These are phyloP conservation scores for Clathrus columnatus DNA, from an alignment of 768 basidiomycete species.

Conservation along the genomic window DNA sequence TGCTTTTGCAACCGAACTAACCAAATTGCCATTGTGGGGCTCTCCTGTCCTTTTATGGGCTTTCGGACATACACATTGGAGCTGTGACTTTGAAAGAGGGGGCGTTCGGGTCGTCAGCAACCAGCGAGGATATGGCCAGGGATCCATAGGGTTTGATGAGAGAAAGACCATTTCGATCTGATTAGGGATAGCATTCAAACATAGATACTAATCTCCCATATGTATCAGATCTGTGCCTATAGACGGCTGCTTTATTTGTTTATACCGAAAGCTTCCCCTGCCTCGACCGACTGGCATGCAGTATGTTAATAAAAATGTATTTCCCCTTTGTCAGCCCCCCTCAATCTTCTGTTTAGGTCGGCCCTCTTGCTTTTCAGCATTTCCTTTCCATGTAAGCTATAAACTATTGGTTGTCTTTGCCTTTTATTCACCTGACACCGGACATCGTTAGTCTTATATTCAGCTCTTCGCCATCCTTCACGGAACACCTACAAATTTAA, in stretches of 20 bases:
- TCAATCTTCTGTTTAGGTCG: slow-evolving; percentile 25
- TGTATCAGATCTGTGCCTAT: no score
- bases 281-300: slow-evolving; percentile 31
- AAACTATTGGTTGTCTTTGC: no score
- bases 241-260: no score
- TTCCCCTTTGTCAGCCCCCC: not conserved
- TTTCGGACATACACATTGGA: slow-evolving; percentile 16
- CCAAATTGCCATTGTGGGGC: not conserved
- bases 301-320: slow-evolving; percentile 16
- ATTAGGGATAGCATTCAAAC: not conserved
- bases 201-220: no score
- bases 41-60: slow-evolving; percentile 11
- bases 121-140: slow-evolving; percentile 13
- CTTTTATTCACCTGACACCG: not conserved
- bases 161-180: not conserved
- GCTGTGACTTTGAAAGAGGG: slow-evolving; percentile 11
- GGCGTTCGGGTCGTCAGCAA: slow-evolving; percentile 14
- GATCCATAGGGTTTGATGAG: not conserved
- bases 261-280: slow-evolving; percentile 29
- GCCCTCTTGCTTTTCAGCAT: slow-evolving; percentile 14
- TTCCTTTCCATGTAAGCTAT: slow-evolving; percentile 2
- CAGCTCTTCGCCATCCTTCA: slow-evolving; percentile 45
- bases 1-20: not conserved
- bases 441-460: slow-evolving; percentile 44
- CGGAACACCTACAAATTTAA: slow-evolving; percentile 34